phyloP scores from a whole-genome alignment of 306 rosid genomes.

The Vicia faba region DNA sequence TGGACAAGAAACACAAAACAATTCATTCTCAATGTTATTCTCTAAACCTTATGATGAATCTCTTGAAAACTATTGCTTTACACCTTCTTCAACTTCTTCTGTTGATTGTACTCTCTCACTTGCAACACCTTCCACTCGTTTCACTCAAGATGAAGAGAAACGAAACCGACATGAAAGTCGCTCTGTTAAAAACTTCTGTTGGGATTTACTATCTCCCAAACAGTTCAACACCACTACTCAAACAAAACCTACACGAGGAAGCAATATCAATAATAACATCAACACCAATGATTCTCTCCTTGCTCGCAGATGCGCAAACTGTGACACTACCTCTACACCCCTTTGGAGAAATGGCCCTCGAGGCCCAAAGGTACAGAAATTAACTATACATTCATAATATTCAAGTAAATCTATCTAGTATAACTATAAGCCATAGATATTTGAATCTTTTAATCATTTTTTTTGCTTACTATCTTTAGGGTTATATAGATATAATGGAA shows the following conservation, averaged over 20 bases:
- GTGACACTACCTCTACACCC: conserved; percentile 97
- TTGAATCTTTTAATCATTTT: too few relatives aligned
- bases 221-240: conserved; percentile 32
- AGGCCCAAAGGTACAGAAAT: conserved; percentile 80
- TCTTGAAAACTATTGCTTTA: conserved; percentile 40
- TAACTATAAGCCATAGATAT: too few relatives aligned
- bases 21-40: conserved; percentile 64
- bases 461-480: too few relatives aligned
- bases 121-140: conserved; percentile 80
- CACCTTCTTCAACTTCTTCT: conserved; percentile 44
- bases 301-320: conserved; percentile 98
- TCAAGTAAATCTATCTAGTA: too few relatives aligned
- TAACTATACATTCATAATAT: too few relatives aligned
- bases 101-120: conserved; percentile 90
- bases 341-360: conserved; percentile 98
- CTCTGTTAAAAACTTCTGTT: conserved; percentile 53
- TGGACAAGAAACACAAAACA: conserved; percentile 61
- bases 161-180: conserved; percentile 43
- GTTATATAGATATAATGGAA: too few relatives aligned
- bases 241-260: conserved; percentile 38
- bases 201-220: conserved; percentile 81
- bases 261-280: background rate
- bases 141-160: conserved; percentile 44
- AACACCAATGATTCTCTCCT: conserved; percentile 59
- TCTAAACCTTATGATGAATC: conserved; percentile 46